These are phyloP conservation scores for Ophiostoma fasciatum DNA, from an alignment of 2,329 filamentous ascomycete species.

Conservation along the genomic window DNA sequence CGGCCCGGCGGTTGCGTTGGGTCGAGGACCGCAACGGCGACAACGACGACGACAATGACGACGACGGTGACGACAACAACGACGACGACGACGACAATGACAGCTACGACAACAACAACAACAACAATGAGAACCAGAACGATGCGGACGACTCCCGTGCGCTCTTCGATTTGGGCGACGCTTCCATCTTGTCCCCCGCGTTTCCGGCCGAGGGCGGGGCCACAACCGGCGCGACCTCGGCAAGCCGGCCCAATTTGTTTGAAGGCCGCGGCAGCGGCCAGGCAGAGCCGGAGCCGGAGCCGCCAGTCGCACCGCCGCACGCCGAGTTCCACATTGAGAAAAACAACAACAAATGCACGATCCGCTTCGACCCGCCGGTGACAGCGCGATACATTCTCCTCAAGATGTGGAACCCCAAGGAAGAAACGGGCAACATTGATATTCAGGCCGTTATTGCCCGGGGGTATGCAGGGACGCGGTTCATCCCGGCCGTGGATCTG, in stretches of 20 bases:
- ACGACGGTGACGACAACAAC: not conserved
- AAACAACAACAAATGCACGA: slow-evolving; percentile 70
- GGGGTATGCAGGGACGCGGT: slow-evolving; percentile 75
- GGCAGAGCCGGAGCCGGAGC: not conserved
- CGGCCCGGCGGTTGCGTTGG: slow-evolving; percentile 3
- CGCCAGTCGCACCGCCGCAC: slow-evolving; percentile 43
- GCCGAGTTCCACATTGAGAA: slow-evolving; percentile 74
- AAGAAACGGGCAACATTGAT: slow-evolving; percentile 59
- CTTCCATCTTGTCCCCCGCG: slow-evolving; percentile 3
- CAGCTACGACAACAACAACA: too few species aligned
- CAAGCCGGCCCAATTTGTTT: slow-evolving; percentile 12
- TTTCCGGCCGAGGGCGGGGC: slow-evolving; percentile 1
- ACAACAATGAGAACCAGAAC: too few species aligned
- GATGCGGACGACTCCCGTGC: too few species aligned
- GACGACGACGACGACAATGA: slow-evolving; percentile 4
- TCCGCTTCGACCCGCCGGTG: slow-evolving; percentile 71
- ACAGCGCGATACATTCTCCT: slow-evolving; percentile 73
- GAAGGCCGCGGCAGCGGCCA: not conserved
- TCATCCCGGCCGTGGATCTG: slow-evolving; percentile 56
- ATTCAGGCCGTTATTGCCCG: slow-evolving; percentile 74
- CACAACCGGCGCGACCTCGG: slow-evolving; percentile 28
- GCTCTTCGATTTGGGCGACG: slow-evolving; percentile 4
- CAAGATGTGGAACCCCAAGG: slow-evolving; percentile 75
- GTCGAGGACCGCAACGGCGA: not conserved
- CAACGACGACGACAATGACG: slow-evolving; percentile 10